Evolutionary conservation across 129 eudicot genomes (phyloP), one percentile per base, ranked within the genome.

Genomic region (Silybum marianum): DNA sequence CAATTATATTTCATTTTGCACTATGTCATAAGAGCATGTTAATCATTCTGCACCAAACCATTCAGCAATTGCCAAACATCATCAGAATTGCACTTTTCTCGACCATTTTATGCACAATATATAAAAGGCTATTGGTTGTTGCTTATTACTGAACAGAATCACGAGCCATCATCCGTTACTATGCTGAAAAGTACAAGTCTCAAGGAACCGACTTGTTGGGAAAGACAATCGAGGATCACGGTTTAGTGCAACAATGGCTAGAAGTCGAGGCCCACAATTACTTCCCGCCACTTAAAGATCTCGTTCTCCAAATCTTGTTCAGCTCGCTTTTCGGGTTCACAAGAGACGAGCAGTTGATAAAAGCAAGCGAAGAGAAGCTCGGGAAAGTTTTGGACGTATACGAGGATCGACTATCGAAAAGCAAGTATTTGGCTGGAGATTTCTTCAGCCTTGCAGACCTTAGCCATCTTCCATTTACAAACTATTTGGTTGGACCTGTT

Each of bases 401-500:
- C 23, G 94, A 92, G 66, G 88, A 87, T 24, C 86, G 90, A 75
- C 89, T 92, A 22, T 84, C 90, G 11, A 73, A 65, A 62, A 88
- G 85, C 85, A 92, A 87, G 89, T 92, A 92, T 81, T 73, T 92
- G 86, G 97, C 91, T 58, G 95, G 97, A 62, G 95, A 92, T 73
- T 88, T 87, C 85, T 86, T 87, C 67, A 88, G 95, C 82, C 74
- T 92, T 19, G 97, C 95, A 25, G 97, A 90, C 78, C 93, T 92
- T 65, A 82, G 89, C 75, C 93, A 90, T 80, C 76, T 92, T 19
- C 91, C 95, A 4, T 87, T 88, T 71, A 80, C 86, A 13, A 78
- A 71, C 73, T 87, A 83, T 79, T 83, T 92, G 86, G 83, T 83
- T 60, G 85, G 77, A 21, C 69, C 48, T 32, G 48, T 87, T 75